Evolutionary conservation across 345 rosid genomes (phyloP).

Genomic region (Microthlaspi erraticum): DNA sequence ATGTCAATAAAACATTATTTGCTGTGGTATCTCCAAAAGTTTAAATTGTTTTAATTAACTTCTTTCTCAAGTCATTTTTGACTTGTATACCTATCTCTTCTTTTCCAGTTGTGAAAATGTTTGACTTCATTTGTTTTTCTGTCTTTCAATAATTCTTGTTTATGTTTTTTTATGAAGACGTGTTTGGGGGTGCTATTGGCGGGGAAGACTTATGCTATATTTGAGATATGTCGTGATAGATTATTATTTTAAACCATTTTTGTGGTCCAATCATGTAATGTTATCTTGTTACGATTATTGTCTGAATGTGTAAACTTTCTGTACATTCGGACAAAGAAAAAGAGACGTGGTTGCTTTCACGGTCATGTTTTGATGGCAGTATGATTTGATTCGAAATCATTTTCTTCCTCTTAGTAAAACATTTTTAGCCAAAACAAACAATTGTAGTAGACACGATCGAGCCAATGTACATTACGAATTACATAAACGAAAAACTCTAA

Average conservation of each 20-base stretch:
- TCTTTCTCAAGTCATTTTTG: not conserved
- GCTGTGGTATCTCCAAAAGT: not conserved
- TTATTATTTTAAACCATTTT: not conserved
- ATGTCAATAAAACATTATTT: not conserved
- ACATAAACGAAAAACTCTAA: too few species aligned
- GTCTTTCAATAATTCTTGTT: not conserved
- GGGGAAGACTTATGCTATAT: constrained; percentile 4
- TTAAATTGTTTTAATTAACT: not conserved
- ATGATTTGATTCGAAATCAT: constrained; percentile 1
- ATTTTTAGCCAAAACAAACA: not conserved
- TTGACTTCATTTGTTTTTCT: not conserved
- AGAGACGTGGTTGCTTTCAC: constrained; percentile 5
- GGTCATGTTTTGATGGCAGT: not conserved
- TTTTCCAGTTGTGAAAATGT: not conserved
- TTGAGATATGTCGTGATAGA: not conserved
- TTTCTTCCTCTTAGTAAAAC: not conserved
- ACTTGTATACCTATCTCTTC: constrained; percentile 7
- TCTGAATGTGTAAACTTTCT: not conserved
- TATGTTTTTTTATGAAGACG: constrained; percentile 10
- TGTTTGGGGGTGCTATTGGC: not conserved
- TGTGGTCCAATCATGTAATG: constrained; percentile 25
- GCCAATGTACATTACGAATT: too few species aligned
- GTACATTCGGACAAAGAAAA: not conserved
- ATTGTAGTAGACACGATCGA: too few species aligned
- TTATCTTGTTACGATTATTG: constrained; percentile 14